Evolutionary conservation across 805 yeast species (phyloP), one percentile per base, ranked within the genome.

Genomic region (Saccharomycopsis guyanensis): DNA sequence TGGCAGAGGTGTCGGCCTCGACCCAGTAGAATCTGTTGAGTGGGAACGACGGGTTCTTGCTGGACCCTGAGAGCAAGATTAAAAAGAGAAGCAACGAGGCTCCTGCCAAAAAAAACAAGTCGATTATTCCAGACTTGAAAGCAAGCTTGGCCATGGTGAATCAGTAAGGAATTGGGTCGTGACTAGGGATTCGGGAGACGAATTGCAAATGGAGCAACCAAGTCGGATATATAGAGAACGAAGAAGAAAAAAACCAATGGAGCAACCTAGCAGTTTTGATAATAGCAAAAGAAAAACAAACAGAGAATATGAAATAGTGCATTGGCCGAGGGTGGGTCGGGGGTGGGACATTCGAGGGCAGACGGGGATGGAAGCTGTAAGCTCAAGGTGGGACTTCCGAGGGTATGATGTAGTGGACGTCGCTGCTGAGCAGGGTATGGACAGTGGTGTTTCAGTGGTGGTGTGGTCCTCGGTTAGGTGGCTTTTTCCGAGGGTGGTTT

Each of bases 21-120:
- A 89, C 59, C 89, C 93, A 87, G 66, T 82, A 88, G 57, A 83
- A 82, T 27, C 64, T 65, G 62, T 80, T 68, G 55, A 83, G 69
- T 23, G 89, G 87, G 68, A 63, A 73, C 3, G 41, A 23, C 16
- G 53, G 53, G 52, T 67, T 62, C 52, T 70, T 60, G 27, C 78
- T 68, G 2, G 83, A 66, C 43, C 91, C 89, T 1, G 87, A 78
- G 49, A 82, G 70, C 15, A 81, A 69, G 42, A 76, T 69, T 51
- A 85, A 74, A 32, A 84, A 59, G 47, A 80, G 64, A 42, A 75
- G 57, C 49, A 77, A 56, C 29, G 76, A 66, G 15, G 48, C 45
- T 2, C 52, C 54, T 15, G 52, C 49, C 13, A 43, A 32, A 33
- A 51, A 49, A 32, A 51, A 38, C 19, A 38, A 15, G 38, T 38